These are phyloP conservation scores for Aspergillus caelatus DNA, from an alignment of 2,329 filamentous ascomycete species.

Conservation along the genomic window DNA sequence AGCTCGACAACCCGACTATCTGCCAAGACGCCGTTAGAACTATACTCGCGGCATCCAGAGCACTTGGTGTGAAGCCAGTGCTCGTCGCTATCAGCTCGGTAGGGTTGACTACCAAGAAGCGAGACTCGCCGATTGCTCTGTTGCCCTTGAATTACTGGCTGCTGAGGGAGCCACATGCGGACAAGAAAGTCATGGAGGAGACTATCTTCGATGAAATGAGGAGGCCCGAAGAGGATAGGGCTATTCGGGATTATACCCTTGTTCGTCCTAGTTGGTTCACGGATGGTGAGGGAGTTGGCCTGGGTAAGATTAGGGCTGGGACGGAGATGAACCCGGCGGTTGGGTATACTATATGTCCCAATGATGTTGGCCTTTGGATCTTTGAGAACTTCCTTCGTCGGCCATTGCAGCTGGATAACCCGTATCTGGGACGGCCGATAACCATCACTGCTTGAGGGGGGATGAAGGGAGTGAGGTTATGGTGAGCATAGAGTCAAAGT, in stretches of 20 bases:
- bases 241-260: conserved; percentile 23
- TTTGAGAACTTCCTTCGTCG: conserved; percentile 20
- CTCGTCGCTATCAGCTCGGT: conserved; percentile 38
- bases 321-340: conserved; percentile 31
- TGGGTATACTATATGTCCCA: conserved; percentile 39
- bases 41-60: conserved; percentile 26
- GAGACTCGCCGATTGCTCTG: conserved; percentile 36
- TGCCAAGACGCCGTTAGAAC: conserved; percentile 35
- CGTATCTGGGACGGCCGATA: not conserved
- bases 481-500: not conserved
- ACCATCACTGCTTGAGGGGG: not conserved
- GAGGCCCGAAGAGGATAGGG: conserved; percentile 22
- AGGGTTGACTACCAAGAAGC: conserved; percentile 30
- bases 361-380: conserved; percentile 41
- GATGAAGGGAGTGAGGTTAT: not conserved
- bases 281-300: conserved; percentile 34
- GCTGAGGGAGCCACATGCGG: conserved; percentile 38
- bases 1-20: conserved; percentile 37
- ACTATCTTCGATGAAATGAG: conserved; percentile 25
- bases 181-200: conserved; percentile 40
- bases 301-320: conserved; percentile 32
- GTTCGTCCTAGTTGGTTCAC: conserved; percentile 38
- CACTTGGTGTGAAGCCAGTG: conserved; percentile 22
- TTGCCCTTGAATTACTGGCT: conserved; percentile 35
- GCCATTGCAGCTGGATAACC: not conserved